Evolutionary conservation across 2,329 filamentous ascomycete species (phyloP).

Genomic region (Xylariaceae sp.): DNA sequence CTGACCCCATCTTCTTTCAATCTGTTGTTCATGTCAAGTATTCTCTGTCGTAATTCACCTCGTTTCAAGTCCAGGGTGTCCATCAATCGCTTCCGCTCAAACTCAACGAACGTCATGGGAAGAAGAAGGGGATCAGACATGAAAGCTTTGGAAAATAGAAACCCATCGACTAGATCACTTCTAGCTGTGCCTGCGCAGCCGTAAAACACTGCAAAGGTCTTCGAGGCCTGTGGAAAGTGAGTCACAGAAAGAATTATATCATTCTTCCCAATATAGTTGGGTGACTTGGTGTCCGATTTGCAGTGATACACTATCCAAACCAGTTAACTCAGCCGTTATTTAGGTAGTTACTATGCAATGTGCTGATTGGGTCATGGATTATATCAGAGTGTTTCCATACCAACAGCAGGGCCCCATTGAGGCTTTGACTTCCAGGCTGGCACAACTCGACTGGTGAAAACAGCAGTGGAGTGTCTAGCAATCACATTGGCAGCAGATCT

Average conservation of each 20-base stretch:
- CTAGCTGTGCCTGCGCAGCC: slow-evolving; percentile 13
- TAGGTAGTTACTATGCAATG: no score
- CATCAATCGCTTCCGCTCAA: slow-evolving; percentile 18
- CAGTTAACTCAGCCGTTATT: not conserved
- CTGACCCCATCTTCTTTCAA: slow-evolving; percentile 3
- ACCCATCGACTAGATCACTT: not conserved
- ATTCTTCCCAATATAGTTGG: not conserved
- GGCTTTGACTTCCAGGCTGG: slow-evolving; percentile 9
- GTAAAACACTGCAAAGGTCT: slow-evolving; percentile 20
- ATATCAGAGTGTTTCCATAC: slow-evolving; percentile 4
- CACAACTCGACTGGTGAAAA: slow-evolving; percentile 13
- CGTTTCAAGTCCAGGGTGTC: slow-evolving; percentile 8
- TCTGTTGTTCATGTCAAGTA: slow-evolving; percentile 17
- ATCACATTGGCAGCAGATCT: slow-evolving; percentile 11
- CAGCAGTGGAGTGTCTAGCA: slow-evolving; percentile 10
- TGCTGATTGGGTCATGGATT: not conserved
- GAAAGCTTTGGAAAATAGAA: slow-evolving; percentile 2
- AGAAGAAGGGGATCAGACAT: slow-evolving; percentile 20
- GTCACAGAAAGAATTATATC: slow-evolving; percentile 23
- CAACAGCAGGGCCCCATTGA: slow-evolving; percentile 8
- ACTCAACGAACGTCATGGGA: slow-evolving; percentile 19
- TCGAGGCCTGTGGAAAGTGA: slow-evolving; percentile 12
- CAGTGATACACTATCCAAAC: slow-evolving; percentile 21
- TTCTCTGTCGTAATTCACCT: slow-evolving; percentile 8
- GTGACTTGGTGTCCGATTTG: slow-evolving; percentile 22